Evolutionary conservation across 306 rosid genomes (phyloP).

Genomic region (Begonia peltatifolia): DNA sequence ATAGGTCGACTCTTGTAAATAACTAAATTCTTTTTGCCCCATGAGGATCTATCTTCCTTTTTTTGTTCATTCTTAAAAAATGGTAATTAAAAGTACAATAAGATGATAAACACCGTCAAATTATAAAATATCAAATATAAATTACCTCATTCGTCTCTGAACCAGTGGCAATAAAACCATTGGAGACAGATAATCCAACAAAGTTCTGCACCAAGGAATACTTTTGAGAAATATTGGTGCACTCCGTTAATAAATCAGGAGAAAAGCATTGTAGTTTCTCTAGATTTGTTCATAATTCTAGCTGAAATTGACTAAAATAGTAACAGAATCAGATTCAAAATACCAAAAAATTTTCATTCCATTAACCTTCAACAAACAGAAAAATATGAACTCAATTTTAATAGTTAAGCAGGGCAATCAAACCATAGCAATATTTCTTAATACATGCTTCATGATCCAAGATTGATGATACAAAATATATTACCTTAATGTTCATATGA

Average conservation of each 20-base stretch:
- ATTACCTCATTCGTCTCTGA: conserved; percentile 95
- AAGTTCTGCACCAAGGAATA: conserved; percentile 61
- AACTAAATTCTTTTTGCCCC: too few species aligned
- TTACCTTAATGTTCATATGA: conserved; percentile 86
- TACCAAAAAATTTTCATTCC: too few species aligned
- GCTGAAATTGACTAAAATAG: too few species aligned
- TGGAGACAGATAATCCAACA: conserved; percentile 82
- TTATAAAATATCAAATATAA: neutral
- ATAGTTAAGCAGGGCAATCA: neutral
- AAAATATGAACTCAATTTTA: too few species aligned
- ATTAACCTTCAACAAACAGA: too few species aligned
- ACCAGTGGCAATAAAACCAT: conserved; percentile 96
- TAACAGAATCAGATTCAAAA: too few species aligned
- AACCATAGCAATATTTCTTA: neutral
- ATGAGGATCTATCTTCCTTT: too few species aligned
- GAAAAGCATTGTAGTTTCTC: neutral
- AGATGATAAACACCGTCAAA: neutral
- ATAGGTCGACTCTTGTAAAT: too few species aligned
- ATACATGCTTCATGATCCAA: neutral
- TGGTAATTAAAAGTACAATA: neutral
- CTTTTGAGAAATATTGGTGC: conserved; percentile 11
- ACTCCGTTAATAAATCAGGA: neutral
- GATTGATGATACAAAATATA: conserved; percentile 4
- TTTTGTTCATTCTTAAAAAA: too few species aligned
- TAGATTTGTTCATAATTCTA: too few species aligned